These are phyloP conservation scores for Xylaria intraflava DNA, from an alignment of 495 filamentous ascomycete species.

Conservation along the genomic window DNA sequence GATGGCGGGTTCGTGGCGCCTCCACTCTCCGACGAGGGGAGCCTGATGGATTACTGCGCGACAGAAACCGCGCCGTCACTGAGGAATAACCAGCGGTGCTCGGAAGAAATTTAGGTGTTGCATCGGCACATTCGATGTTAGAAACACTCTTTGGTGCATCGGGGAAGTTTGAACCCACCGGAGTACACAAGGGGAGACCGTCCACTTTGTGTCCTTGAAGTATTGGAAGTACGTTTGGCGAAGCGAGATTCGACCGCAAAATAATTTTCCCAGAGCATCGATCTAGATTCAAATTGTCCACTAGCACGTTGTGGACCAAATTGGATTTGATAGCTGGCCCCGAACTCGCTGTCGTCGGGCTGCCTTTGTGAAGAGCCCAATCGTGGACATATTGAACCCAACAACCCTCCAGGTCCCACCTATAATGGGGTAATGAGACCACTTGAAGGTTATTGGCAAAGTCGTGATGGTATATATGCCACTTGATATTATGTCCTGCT, in stretches of 20 bases:
- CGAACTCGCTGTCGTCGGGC: conserved; percentile 25
- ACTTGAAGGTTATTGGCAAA: conserved; percentile 46
- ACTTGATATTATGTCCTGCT: conserved; percentile 49
- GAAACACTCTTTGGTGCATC: no score
- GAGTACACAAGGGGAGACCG: conserved; percentile 46
- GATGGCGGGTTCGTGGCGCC: no score
- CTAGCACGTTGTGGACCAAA: no score
- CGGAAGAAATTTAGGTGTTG: no score
- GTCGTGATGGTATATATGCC: conserved; percentile 60
- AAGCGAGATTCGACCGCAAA: conserved; percentile 48
- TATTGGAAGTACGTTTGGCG: conserved; percentile 41
- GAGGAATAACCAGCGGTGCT: no score
- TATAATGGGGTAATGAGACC: conserved; percentile 54
- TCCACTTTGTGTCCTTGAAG: conserved; percentile 56
- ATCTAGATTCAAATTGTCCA: no score
- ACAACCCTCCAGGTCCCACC: conserved; percentile 61
- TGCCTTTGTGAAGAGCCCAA: conserved; percentile 55
- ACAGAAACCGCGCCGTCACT: no score
- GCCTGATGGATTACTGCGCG: no score
- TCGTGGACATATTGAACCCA: conserved; percentile 60
- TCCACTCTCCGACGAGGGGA: no score
- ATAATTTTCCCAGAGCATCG: conserved; percentile 27
- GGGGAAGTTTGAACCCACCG: no score
- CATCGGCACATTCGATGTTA: no score
- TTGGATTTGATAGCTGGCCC: background rate